These are phyloP conservation scores for Pseudopithomyces maydicus DNA, from an alignment of 2,329 filamentous ascomycete species.

Conservation along the genomic window DNA sequence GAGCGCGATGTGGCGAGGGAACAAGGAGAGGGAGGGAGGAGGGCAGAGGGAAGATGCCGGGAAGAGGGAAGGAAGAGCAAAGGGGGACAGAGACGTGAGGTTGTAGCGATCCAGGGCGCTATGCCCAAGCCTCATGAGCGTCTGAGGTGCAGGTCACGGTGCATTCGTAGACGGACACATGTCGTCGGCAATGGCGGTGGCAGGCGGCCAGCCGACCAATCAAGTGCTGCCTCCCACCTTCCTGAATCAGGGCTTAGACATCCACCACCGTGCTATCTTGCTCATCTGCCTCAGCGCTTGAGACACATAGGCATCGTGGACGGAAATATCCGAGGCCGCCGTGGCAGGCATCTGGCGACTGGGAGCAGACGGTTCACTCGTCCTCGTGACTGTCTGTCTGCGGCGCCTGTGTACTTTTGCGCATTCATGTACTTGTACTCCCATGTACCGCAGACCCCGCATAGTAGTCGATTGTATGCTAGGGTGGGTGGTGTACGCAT, in stretches of 20 bases:
- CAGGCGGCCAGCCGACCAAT: conserved; percentile 30
- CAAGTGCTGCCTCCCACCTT: conserved; percentile 26
- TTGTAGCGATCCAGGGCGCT: not conserved
- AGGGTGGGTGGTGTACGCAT: not conserved
- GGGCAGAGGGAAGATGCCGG: not conserved
- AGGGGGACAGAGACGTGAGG: not conserved
- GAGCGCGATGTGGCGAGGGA: no score
- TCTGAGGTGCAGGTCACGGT: conserved; percentile 6
- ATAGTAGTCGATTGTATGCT: not conserved
- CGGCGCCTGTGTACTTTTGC: not conserved
- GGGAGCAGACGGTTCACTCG: not conserved
- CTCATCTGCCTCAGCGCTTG: conserved; percentile 28
- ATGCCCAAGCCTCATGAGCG: conserved; percentile 6
- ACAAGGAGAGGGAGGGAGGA: not conserved
- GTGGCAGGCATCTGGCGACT: not conserved
- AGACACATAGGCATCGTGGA: conserved; percentile 19
- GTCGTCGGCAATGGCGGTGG: conserved; percentile 28
- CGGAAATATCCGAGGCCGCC: not conserved
- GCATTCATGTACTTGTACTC: no score
- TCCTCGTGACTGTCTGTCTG: not conserved
- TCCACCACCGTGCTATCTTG: conserved; percentile 15
- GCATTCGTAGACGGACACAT: conserved; percentile 27
- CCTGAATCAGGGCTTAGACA: conserved; percentile 26
- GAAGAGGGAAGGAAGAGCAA: not conserved
- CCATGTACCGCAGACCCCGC: conserved; percentile 2